Base-by-base conservation (phyloP, 2,329 filamentous ascomycete species). In the Penicillium sp. region DNA sequence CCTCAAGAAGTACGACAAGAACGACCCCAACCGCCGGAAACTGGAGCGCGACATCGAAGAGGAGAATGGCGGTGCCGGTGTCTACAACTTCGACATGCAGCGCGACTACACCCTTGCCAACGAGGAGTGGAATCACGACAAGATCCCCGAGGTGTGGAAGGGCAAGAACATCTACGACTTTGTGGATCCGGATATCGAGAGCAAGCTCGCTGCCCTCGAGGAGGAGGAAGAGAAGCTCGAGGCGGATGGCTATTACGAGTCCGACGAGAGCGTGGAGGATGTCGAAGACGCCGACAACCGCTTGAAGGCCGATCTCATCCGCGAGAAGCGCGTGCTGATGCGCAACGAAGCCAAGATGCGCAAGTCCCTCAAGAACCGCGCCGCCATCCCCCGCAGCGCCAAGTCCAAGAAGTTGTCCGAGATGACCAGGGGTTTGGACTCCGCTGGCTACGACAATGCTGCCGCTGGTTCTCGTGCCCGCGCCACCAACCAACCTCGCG, bases 141-240 rank as follows among this genome's bases (percentile, higher is more conserved):
- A 90, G 78, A 90, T 97, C 55, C 94, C 94, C 33, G 94, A 99
- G 77, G 83, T 97, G 49, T 89, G 93, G 76, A 88, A 97, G 72
- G 94, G 94, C 76, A 93, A 93, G 84, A 99, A 99, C 75, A 90
- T 99, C 57, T 94, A 93, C 79, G 94, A 99, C 77, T 99, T 91
- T 76, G 87, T 99, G 71, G 94, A 97, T 71, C 93, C 93, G 1
- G 95, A 99, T 56, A 99, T 99, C 72, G 94, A 96, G 71, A 84
- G 87, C 66, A 97, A 96, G 81, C 85, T 99, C 50, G 88, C 89
- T 51, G 91, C 91, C 56, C 83, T 99, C 35, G 94, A 99, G 77
- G 93, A 93, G 62, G 95, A 99, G 73, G 94, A 99, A 76, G 93
- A 96, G 79, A 89, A 89, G 69, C 85, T 97, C 15, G 89, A 97